Evolutionary conservation across 768 basidiomycete species (phyloP).

Genomic region (Russula sp.): DNA sequence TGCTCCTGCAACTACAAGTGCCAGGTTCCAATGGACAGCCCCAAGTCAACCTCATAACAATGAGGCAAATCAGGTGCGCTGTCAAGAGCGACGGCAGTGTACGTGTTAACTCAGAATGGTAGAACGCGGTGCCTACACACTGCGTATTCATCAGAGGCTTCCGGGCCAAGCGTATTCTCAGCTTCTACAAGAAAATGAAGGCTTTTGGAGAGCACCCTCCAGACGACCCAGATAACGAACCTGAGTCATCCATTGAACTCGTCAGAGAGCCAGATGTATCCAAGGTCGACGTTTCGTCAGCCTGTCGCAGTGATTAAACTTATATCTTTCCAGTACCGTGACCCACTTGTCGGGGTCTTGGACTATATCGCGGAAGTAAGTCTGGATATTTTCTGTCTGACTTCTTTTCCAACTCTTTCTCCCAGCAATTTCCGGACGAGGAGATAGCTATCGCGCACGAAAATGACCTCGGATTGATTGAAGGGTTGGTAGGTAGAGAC

Average conservation of each 20-base stretch:
- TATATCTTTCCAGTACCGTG: constrained; percentile 5
- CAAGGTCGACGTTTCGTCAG: not conserved
- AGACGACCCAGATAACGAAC: constrained; percentile 8
- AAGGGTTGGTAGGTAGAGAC: constrained; percentile 9
- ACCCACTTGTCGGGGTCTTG: constrained; percentile 14
- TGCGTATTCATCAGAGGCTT: constrained; percentile 20
- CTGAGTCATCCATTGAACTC: constrained; percentile 6
- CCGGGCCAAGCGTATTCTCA: constrained; percentile 13
- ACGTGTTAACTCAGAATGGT: not conserved
- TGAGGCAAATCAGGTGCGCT: not conserved
- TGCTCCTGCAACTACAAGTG: not conserved
- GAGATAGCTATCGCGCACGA: constrained; percentile 20
- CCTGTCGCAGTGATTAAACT: not conserved
- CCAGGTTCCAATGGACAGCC: constrained; percentile 1
- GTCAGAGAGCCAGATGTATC: constrained; percentile 9
- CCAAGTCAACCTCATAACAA: constrained; percentile 8
- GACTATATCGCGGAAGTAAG: constrained; percentile 15
- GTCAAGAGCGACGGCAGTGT: not conserved
- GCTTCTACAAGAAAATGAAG: constrained; percentile 6
- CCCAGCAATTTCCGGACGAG: constrained; percentile 5
- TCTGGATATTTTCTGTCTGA: not conserved
- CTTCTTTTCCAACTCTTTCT: not conserved
- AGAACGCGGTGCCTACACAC: not conserved
- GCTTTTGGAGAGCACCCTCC: constrained; percentile 5
- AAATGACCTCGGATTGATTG: constrained; percentile 10